Base-by-base conservation (phyloP, 495 filamentous ascomycete species). In the Rhypophila decipiens region DNA sequence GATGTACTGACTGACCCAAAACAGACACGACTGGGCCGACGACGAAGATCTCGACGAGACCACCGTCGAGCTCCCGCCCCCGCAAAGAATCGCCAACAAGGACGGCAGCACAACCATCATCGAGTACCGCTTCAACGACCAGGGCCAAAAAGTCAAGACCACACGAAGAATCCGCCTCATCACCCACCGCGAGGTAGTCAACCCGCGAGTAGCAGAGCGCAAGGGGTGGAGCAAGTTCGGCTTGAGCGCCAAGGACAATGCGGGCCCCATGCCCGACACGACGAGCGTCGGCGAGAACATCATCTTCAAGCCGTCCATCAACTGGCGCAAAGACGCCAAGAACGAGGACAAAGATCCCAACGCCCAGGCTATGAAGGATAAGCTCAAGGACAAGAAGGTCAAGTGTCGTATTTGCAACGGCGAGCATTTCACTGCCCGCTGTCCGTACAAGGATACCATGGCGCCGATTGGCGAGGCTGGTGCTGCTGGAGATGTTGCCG, bases 361-460 rank as follows among this genome's bases (percentile, higher is more conserved):
- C 75, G 81, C 80, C 46, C 80, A 79, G 60, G 78, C 77, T 58
- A 83, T 95, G 75, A 93, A 90, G 75, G 88, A 89, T 55, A 80
- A 88, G 76, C 76, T 96, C 49, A 95, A 91, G 82, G 88, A 96
- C 71, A 95, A 95, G 80, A 95, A 95, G 78, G 94, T 98, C 72
- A 96, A 96, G 78, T 98, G 93, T 71, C 83, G 93, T 74, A 97
- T 98, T 63, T 98, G 93, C 72, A 86, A 83, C 66, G 93, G 94
- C 56, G 94, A 97, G 73, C 93, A 98, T 77, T 98, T 96, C 74
- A 98, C 93, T 3, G 89, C 91, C 23, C 81, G 91, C 60, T 98
- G 85, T 55, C 76, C 76, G 13, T 79, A 76, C 68, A 79, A 79
- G 78, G 85, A 90, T 50, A 79, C 74, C 19, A 79, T 78, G 76